Percentiles rank a stretch among this genome's conserved stretches.
Evolutionary conservation across 1,139 yeast genomes (phyloP).

Genomic region (Candida labiduridarum): DNA sequence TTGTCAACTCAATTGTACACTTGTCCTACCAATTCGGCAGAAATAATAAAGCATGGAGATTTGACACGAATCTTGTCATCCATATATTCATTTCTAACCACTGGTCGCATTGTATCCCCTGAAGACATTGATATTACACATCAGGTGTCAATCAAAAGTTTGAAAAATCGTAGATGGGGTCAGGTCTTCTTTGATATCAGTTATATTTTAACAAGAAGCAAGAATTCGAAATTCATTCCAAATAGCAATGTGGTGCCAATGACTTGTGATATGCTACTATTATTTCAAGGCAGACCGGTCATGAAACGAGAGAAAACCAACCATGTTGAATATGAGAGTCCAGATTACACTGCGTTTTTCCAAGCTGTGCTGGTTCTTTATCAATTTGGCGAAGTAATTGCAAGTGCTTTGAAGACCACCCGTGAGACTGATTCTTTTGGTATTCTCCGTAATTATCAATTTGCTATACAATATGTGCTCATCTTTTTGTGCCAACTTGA

Average conservation of each 20-base stretch:
- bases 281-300: constrained; percentile 83
- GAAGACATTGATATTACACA: constrained; percentile 43
- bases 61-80: constrained; percentile 67
- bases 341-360: constrained; percentile 81
- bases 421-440: constrained; percentile 3
- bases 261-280: constrained; percentile 63
- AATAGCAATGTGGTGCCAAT: constrained; percentile 43
- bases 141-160: constrained; percentile 47
- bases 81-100: constrained; percentile 65
- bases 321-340: constrained; percentile 90
- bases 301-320: constrained; percentile 73
- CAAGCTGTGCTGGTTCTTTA: constrained; percentile 74
- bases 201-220: constrained; percentile 71
- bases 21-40: constrained; percentile 75
- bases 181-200: constrained; percentile 86
- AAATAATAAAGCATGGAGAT: constrained; percentile 71
- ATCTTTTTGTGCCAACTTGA: constrained; percentile 34
- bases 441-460: constrained; percentile 12
- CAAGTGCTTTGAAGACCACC: constrained; percentile 44
- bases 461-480: constrained; percentile 37
- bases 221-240: constrained; percentile 45
- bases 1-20: constrained; percentile 88
- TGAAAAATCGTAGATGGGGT: constrained; percentile 81
- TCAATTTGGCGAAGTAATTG: constrained; percentile 60
- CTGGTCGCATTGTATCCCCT: constrained; percentile 54